These are phyloP conservation scores for Sanguinoderma infundibulare DNA, from an alignment of 1,284 basidiomycete genomes.

Conservation along the genomic window DNA sequence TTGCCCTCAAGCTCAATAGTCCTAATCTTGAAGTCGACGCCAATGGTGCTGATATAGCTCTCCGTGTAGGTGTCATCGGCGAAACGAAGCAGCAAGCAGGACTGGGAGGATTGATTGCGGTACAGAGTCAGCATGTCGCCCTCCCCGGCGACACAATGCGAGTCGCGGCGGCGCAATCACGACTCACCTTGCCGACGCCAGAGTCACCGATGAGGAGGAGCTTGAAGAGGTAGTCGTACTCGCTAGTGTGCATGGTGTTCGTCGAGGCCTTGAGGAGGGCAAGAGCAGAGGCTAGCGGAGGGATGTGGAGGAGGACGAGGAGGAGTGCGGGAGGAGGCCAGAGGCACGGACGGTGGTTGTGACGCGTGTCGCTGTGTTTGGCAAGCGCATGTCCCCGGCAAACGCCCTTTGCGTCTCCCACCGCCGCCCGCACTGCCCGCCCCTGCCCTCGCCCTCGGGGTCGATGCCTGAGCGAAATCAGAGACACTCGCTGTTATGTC, in stretches of 20 bases:
- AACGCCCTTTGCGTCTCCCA: conserved; percentile 25
- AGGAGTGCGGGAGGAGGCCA: conserved; percentile 30
- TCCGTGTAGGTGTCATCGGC: conserved; percentile 99
- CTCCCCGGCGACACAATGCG: conserved; percentile 11
- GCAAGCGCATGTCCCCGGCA: conserved; percentile 32
- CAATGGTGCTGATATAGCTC: conserved; percentile 98
- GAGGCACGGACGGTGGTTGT: conserved; percentile 37
- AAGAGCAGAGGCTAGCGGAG: conserved; percentile 25
- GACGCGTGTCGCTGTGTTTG: conserved; percentile 39
- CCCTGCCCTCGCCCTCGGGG: conserved; percentile 16
- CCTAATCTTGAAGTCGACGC: conserved; percentile 99
- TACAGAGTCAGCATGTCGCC: conserved; percentile 6
- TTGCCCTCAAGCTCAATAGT: conserved; percentile 99
- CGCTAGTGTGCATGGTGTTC: conserved; percentile 80
- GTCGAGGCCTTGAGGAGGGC: conserved; percentile 21
- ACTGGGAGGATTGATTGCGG: conserved; percentile 49
- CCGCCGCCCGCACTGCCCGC: conserved; percentile 24
- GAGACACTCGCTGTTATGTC: background rate
- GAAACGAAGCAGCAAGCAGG: conserved; percentile 97
- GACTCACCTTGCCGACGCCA: conserved; percentile 91
- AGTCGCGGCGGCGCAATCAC: conserved; percentile 11
- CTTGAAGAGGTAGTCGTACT: conserved; percentile 99
- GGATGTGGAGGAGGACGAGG: conserved; percentile 28
- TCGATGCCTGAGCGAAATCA: background rate
- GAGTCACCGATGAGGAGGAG: conserved; percentile 93